Evolutionary conservation across 2,329 filamentous ascomycete genomes (phyloP).

Genomic region (Botrytis elliptica): DNA sequence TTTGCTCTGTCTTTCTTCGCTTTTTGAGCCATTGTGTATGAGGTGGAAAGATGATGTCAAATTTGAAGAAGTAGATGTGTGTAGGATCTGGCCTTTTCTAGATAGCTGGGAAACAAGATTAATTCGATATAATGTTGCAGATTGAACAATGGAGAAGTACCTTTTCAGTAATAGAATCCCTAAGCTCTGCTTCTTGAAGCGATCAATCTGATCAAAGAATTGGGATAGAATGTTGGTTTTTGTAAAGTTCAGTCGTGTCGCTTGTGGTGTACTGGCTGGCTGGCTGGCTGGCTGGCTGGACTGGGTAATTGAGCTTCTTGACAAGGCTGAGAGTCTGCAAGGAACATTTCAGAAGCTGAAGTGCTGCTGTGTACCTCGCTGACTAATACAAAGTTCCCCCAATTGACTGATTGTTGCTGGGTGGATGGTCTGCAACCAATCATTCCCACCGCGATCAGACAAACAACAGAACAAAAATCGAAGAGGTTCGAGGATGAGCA

Average conservation of each 20-base stretch:
- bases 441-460: slow-evolving; percentile 10
- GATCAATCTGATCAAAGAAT: too few relatives aligned
- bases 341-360: background rate
- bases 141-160: background rate
- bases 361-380: background rate
- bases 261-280: background rate
- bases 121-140: background rate
- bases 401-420: slow-evolving; percentile 20
- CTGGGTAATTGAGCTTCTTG: slow-evolving; percentile 6
- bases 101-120: background rate
- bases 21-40: slow-evolving; percentile 38
- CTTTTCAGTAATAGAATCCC: background rate
- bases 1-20: slow-evolving; percentile 60
- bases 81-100: slow-evolving; percentile 13
- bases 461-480: slow-evolving; percentile 19
- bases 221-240: background rate
- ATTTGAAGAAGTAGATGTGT: background rate
- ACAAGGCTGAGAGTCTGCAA: slow-evolving; percentile 19
- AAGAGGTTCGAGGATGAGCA: slow-evolving; percentile 5
- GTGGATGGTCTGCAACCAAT: slow-evolving; percentile 22
- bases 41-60: background rate
- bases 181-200: background rate
- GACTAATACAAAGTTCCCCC: slow-evolving; percentile 8
- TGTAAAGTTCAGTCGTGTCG: background rate
- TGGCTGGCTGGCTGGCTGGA: too few relatives aligned